Conservation (phyloP, 306 rosid genomes). For the Vigna reflexopilosa region DNA sequence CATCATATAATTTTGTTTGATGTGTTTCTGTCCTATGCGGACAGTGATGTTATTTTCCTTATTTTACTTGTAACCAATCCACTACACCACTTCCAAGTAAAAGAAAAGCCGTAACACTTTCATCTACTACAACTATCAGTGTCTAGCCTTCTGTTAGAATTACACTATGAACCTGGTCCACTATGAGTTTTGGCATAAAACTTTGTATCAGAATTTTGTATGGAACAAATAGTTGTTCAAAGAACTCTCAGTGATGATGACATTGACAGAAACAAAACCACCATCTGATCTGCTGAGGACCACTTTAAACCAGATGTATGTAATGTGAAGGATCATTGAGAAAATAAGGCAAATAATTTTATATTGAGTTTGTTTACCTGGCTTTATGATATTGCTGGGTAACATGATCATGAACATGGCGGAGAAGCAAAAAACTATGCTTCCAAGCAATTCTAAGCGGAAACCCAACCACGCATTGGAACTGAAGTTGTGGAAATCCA, state of each 20-base stretch:
- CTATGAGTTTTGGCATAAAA: no score
- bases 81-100: neutral
- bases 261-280: neutral
- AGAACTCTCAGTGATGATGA: no score
- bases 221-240: no score
- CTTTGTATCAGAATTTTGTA: no score
- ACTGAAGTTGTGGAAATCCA: slow-evolving; percentile 93
- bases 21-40: neutral
- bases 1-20: neutral
- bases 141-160: no score
- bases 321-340: neutral
- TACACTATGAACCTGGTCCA: no score
- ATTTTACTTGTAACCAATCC: neutral
- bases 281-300: neutral
- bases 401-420: slow-evolving; percentile 86
- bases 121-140: neutral
- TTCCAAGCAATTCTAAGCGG: slow-evolving; percentile 87
- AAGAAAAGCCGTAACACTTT: neutral
- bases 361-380: slow-evolving; percentile 63
- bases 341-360: neutral
- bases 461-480: slow-evolving; percentile 97
- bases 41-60: neutral
- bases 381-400: slow-evolving; percentile 83
- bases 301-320: neutral
- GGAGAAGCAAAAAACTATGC: slow-evolving; percentile 74